These are phyloP conservation scores for Cymodocea nodosa DNA, from an alignment of 116 monocot species.

Conservation along the genomic window DNA sequence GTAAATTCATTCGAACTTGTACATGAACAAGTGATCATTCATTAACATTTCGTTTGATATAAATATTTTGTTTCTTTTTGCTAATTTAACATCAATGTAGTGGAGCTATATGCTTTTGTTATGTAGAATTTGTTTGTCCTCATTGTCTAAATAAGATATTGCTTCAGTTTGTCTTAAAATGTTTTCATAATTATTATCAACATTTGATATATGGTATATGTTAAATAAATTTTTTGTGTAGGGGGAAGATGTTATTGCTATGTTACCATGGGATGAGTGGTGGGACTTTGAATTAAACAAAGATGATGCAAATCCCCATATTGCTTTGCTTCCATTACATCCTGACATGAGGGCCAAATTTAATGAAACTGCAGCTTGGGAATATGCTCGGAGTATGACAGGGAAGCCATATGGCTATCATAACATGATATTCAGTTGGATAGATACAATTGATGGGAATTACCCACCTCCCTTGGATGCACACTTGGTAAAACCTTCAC, in stretches of 20 bases:
- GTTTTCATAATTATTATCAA: too few relatives aligned
- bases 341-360: slow-evolving; percentile 73
- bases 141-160: too few relatives aligned
- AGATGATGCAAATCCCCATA: slow-evolving; percentile 88
- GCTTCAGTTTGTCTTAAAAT: too few relatives aligned
- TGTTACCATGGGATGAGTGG: slow-evolving; percentile 87
- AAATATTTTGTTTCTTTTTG: too few relatives aligned
- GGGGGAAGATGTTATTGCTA: slow-evolving; percentile 81
- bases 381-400: slow-evolving; percentile 68
- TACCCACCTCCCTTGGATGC: slow-evolving; percentile 86
- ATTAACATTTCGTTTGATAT: too few relatives aligned
- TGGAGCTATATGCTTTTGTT: too few relatives aligned
- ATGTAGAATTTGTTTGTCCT: too few relatives aligned
- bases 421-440: slow-evolving; percentile 97
- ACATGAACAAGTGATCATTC: too few relatives aligned
- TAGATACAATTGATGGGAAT: slow-evolving; percentile 63
- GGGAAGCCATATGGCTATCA: slow-evolving; percentile 90
- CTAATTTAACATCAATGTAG: too few relatives aligned
- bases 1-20: too few relatives aligned
- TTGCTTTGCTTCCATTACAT: slow-evolving; percentile 78
- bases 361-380: slow-evolving; percentile 83
- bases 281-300: slow-evolving; percentile 60
- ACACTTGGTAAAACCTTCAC: slow-evolving; percentile 48
- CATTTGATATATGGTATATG: neutral
- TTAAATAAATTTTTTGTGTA: slow-evolving; percentile 12